phyloP scores from a whole-genome alignment of 2,329 filamentous ascomycete genomes.

The Colletotrichum kahawae region DNA sequence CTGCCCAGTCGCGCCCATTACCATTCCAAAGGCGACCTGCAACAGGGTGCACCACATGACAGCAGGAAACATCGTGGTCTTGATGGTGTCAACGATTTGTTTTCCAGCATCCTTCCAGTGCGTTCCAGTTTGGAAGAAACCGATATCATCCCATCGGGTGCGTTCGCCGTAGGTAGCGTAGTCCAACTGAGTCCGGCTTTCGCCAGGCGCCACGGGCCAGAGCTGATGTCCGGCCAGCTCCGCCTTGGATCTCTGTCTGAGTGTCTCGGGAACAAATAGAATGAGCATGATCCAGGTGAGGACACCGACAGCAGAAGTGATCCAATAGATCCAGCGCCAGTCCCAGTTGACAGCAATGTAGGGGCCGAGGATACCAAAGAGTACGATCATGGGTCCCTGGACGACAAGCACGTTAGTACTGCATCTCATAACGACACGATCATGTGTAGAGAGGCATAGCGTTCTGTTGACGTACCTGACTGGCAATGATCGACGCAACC shows the following conservation, averaged over 20 bases:
- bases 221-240: constrained; percentile 26
- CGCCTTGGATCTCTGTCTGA: constrained; percentile 31
- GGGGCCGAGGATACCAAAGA: constrained; percentile 29
- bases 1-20: constrained; percentile 29
- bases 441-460: background rate
- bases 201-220: constrained; percentile 28
- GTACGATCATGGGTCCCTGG: constrained; percentile 29
- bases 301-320: constrained; percentile 30
- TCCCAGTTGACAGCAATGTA: constrained; percentile 30
- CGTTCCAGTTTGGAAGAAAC: constrained; percentile 31
- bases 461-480: background rate
- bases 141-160: constrained; percentile 32
- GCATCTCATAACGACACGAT: background rate
- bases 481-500: constrained; percentile 31
- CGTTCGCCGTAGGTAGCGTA: constrained; percentile 27
- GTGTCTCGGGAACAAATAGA: constrained; percentile 36
- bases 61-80: constrained; percentile 34
- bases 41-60: constrained; percentile 34
- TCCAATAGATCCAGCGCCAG: constrained; percentile 40
- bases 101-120: constrained; percentile 26
- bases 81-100: constrained; percentile 29
- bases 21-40: constrained; percentile 32
- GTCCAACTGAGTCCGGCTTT: constrained; percentile 30
- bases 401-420: background rate
- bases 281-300: constrained; percentile 35